These are phyloP conservation scores for Fusarium ramigenum DNA, from an alignment of 2,329 filamentous ascomycete genomes.

Conservation along the genomic window DNA sequence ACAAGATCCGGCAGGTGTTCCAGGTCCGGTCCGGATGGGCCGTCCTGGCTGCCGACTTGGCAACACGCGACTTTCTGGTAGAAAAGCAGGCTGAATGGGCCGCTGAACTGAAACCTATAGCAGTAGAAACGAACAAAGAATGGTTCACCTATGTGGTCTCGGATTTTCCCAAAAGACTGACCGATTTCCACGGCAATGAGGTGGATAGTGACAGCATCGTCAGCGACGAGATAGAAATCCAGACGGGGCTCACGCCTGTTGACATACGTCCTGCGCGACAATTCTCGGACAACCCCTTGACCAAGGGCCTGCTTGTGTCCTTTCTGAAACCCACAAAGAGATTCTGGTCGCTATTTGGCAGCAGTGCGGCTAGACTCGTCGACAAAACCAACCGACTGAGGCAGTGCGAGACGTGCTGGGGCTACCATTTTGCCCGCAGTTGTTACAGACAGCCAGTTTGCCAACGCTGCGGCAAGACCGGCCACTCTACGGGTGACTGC, in stretches of 20 bases:
- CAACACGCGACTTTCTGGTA: background rate
- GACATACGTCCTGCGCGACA: background rate
- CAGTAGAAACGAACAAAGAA: background rate
- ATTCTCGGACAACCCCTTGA: background rate
- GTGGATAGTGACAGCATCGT: background rate
- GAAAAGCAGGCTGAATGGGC: background rate
- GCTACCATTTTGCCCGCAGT: too few species aligned
- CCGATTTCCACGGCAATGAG: background rate
- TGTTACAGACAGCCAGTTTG: too few species aligned
- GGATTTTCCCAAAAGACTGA: background rate
- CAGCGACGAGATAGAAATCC: background rate
- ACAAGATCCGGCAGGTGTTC: background rate
- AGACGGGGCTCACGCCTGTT: background rate
- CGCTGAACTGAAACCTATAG: background rate
- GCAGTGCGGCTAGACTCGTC: background rate
- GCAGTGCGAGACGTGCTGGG: too few species aligned
- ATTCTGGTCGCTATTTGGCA: background rate
- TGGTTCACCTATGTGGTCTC: background rate
- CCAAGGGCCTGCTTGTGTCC: background rate
- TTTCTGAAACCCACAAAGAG: background rate
- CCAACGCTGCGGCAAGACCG: too few species aligned
- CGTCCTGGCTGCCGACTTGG: background rate
- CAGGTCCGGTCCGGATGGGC: background rate
- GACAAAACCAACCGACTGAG: background rate
- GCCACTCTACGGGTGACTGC: too few species aligned